These are phyloP conservation scores for Geotrichum ghanense DNA, from an alignment of 805 yeast genomes.

Conservation along the genomic window DNA sequence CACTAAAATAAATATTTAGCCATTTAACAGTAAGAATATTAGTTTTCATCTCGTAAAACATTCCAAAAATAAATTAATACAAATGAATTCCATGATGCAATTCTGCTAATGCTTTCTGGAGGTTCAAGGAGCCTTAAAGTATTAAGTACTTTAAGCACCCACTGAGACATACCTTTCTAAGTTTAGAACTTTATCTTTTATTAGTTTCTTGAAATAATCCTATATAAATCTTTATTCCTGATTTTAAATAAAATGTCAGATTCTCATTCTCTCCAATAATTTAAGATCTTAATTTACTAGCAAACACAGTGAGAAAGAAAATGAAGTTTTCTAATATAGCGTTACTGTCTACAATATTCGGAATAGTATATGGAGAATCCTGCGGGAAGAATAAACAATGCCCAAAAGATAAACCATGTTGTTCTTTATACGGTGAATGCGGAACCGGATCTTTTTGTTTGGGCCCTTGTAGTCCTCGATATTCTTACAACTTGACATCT, in stretches of 20 bases:
- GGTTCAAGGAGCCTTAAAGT: neutral
- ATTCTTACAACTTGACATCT: constrained; percentile 49
- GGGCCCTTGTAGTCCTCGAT: constrained; percentile 79
- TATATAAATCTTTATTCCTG: neutral
- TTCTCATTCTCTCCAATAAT: neutral
- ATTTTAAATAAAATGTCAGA: too few species aligned
- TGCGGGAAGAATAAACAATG: constrained; percentile 30
- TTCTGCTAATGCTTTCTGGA: too few species aligned
- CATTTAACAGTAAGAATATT: too few species aligned
- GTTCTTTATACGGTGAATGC: constrained; percentile 70
- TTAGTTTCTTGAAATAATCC: too few species aligned
- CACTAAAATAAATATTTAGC: too few species aligned
- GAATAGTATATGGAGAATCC: neutral
- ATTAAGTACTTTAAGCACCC: neutral
- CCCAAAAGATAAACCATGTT: constrained; percentile 77
- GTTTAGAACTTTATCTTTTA: too few species aligned
- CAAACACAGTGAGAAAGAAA: neutral
- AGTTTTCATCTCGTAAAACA: too few species aligned
- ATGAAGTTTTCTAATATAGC: neutral
- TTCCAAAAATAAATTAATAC: too few species aligned
- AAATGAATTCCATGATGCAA: too few species aligned
- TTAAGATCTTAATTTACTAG: neutral
- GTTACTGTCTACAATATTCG: neutral
- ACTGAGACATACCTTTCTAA: neutral
- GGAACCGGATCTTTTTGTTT: constrained; percentile 71